phyloP scores from a whole-genome alignment of 148 eudicot genomes.

The Nepenthes mirabilis region DNA sequence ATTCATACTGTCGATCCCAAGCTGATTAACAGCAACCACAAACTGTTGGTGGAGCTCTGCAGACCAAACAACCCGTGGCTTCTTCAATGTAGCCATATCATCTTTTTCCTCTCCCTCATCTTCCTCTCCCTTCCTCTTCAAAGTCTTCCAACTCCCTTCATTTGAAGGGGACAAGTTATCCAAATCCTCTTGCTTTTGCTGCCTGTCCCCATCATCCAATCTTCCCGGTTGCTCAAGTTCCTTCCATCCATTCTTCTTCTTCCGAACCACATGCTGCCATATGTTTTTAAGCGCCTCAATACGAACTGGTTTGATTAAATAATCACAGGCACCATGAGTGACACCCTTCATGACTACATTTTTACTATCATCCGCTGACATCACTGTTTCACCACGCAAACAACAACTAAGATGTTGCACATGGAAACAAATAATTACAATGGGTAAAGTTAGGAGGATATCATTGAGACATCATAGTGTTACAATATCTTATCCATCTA shows the following conservation, averaged over 20 bases:
- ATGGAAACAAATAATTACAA: neutral
- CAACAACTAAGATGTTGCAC: neutral
- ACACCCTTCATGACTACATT: slow-evolving; percentile 81
- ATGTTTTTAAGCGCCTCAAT: slow-evolving; percentile 79
- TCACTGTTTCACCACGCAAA: slow-evolving; percentile 22
- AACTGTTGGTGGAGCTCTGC: slow-evolving; percentile 25
- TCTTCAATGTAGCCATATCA: slow-evolving; percentile 10
- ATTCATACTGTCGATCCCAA: slow-evolving; percentile 24
- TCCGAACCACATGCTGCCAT: slow-evolving; percentile 88
- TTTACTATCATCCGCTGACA: slow-evolving; percentile 84
- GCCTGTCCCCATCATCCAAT: slow-evolving; percentile 33
- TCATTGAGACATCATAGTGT: neutral
- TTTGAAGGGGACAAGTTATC: slow-evolving; percentile 8
- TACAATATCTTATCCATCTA: neutral
- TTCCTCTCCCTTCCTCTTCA: slow-evolving; percentile 14
- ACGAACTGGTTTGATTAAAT: slow-evolving; percentile 70
- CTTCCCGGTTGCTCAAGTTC: slow-evolving; percentile 42
- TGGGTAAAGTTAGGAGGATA: too few species aligned
- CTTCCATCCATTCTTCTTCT: slow-evolving; percentile 44
- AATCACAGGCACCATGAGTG: slow-evolving; percentile 85
- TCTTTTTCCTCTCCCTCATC: slow-evolving; percentile 7
- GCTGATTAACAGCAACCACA: slow-evolving; percentile 19
- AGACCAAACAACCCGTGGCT: slow-evolving; percentile 24
- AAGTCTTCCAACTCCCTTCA: slow-evolving; percentile 8
- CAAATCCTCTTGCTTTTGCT: slow-evolving; percentile 27